Base-by-base conservation (phyloP, 495 filamentous ascomycete species). In the Penicillium canescens region DNA sequence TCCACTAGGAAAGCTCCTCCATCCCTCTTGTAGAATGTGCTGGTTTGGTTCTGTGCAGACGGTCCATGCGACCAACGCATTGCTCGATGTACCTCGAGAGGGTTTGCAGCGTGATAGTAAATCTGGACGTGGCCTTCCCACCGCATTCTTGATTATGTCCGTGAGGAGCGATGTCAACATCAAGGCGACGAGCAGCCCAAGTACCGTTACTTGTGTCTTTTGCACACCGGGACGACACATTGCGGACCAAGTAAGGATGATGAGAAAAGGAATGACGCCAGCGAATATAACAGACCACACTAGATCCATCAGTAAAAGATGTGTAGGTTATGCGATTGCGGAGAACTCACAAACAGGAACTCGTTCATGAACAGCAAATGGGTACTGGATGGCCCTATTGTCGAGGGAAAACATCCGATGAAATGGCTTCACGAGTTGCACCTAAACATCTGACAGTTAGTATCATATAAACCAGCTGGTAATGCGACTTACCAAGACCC, bases 111-210 rank as follows among this genome's bases (percentile, higher is more conserved):
- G 85, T 3, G 86, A 83, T 33, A 98, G 83, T 11, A 98, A 72
- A 66, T 99, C 94, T 6, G 94, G 94, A 6, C 94, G 84, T 16
- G 95, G 92, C 14, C 95, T 79, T 14, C 94, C 94, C 37, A 96
- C 90, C 0, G 85, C 81, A 66, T 98, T 97, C 64, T 99, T 99
- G 53, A 98, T 78, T 0, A 93, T 73, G 60, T 98, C 95, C 46
- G 95, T 97, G 9, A 98, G 75, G 67, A 96, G 86, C 2, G 82
- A 79, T 2, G 90, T 87, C 16, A 97, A 78, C 68, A 91, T 79
- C 16, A 97, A 65, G 44, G 88, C 81, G 51, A 91, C 89, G 14
- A 85, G 69, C 33, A 98, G 80, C 5, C 90, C 89, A 4, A 99
- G 82, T 26, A 94, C 63, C 0, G 91, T 87, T 55, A 92, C 91